Evolutionary conservation across 371 early-diverging fungal species (phyloP), one percentile per base, ranked within the genome.

Genomic region (Conidiobolus incongruus): DNA sequence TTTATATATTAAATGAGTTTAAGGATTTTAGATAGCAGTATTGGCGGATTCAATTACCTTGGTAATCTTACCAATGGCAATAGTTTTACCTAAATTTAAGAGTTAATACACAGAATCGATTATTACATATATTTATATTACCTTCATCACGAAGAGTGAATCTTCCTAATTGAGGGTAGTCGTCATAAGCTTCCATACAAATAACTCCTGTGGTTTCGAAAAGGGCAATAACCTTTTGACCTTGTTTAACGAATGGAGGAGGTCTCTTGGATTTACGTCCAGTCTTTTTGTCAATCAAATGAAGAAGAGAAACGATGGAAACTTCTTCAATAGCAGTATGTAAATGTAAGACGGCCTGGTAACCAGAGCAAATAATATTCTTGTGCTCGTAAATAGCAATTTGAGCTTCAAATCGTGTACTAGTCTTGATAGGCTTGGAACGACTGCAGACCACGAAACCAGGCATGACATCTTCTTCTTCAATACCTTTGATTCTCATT

Each of bases 111-210:
- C 3, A n/a, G 40, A 19, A 37, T 24, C 20, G 34, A 23, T 37
- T n/a, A 15, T 40, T 21, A 34, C 42, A 26, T 4, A 26, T 4
- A 26, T 26, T 4, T 4, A 26, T 26, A 26, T 49, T 59, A 61
- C 80, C 81, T 72, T 93, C 92, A 55, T 93, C 92, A 53, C 97
- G 81, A 19, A 96, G 65, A 22, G 91, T 93, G 67, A 96, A 94
- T 38, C 97, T 74, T 36, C 97, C 94, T 22, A 96, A 61, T 59
- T 90, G 91, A 38, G 84, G 81, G 50, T 77, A 75, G 29, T 86
- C 81, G n/a, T 65, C 69, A 60, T 76, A 92, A 15, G 76, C 62
- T 54, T 96, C 96, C n/a, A 89, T 56, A 56, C 91, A 89, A 19
- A 88, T 55, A 11, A 79, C 66, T 26, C 68, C 69, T 32, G 63